Percentiles rank a stretch among this genome's conserved stretches.
Evolutionary conservation across 78 protist species (phyloP).

Genomic region (Mantamonas sphyraenae): DNA sequence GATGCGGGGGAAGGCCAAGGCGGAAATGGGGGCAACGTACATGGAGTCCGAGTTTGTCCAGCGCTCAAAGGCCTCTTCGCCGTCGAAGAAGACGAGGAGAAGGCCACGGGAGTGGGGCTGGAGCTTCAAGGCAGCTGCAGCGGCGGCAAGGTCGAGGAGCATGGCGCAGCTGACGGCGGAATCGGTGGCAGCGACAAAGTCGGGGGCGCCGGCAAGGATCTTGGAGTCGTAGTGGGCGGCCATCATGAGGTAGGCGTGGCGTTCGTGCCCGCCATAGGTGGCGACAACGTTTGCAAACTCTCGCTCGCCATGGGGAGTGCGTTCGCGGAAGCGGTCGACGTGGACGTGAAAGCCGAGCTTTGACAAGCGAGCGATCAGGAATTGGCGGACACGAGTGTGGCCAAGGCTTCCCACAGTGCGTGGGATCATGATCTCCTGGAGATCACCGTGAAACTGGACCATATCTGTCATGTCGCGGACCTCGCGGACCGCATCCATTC

Average conservation of each 20-base stretch:
- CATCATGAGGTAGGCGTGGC: constrained; percentile 14
- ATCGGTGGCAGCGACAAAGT: constrained; percentile 31
- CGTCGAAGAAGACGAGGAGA: constrained; percentile 53
- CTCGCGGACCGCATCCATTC: no score
- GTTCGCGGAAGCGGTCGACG: background rate
- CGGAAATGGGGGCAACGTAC: no score
- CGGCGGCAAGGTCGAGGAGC: constrained; percentile 20
- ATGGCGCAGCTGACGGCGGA: constrained; percentile 35
- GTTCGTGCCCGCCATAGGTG: background rate
- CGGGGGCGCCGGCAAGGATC: background rate
- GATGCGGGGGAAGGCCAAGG: no score
- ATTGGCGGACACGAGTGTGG: no score
- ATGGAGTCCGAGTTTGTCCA: constrained; percentile 40
- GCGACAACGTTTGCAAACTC: constrained; percentile 2
- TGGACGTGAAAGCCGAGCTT: no score
- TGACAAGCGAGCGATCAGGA: no score
- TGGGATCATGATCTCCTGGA: no score
- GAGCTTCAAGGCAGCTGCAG: background rate
- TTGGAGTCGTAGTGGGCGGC: constrained; percentile 43
- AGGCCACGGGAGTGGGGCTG: no score
- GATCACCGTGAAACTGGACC: no score
- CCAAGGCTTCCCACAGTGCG: no score
- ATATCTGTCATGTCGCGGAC: no score
- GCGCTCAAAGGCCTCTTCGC: constrained; percentile 49
- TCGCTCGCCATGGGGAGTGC: constrained; percentile 11